Conservation (phyloP, 2,329 filamentous ascomycete genomes). For the Lasiodiplodia hormozganensis region DNA sequence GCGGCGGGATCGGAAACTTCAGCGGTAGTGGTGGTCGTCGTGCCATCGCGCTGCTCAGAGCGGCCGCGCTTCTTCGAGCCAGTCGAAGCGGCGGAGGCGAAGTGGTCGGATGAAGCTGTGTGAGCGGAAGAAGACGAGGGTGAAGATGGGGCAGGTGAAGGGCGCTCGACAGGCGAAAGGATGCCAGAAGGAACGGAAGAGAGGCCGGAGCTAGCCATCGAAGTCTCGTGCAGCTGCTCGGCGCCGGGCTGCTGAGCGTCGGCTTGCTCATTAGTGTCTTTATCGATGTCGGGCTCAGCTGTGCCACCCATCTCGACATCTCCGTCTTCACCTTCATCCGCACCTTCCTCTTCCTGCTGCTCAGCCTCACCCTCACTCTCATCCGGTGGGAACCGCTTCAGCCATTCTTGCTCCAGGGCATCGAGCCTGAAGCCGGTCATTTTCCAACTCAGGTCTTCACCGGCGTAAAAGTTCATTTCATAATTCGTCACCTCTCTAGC, state of each 20-base stretch:
- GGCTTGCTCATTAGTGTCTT: not conserved
- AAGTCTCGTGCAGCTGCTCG: not conserved
- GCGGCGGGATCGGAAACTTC: too few species aligned
- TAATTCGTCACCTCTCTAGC: accelerated
- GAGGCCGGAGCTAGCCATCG: not conserved
- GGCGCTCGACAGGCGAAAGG: too few species aligned
- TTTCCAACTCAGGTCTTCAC: not conserved
- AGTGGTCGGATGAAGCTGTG: too few species aligned
- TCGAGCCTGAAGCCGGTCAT: not conserved
- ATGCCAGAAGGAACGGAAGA: not conserved
- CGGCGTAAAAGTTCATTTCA: conserved; percentile 6
- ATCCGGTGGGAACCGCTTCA: not conserved
- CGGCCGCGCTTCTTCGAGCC: too few species aligned
- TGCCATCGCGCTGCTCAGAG: too few species aligned
- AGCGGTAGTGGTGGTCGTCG: too few species aligned
- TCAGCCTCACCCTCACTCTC: not conserved
- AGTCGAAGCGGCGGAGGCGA: too few species aligned
- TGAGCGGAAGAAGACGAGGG: too few species aligned
- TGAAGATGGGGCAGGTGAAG: too few species aligned
- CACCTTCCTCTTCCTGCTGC: too few species aligned
- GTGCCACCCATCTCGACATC: not conserved
- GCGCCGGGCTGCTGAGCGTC: not conserved
- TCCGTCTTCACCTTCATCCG: not conserved
- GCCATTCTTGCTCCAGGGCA: not conserved
- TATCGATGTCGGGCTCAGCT: not conserved